These are phyloP conservation scores for Metschnikowia drakensbergensis DNA, from an alignment of 805 yeast species.

Conservation along the genomic window DNA sequence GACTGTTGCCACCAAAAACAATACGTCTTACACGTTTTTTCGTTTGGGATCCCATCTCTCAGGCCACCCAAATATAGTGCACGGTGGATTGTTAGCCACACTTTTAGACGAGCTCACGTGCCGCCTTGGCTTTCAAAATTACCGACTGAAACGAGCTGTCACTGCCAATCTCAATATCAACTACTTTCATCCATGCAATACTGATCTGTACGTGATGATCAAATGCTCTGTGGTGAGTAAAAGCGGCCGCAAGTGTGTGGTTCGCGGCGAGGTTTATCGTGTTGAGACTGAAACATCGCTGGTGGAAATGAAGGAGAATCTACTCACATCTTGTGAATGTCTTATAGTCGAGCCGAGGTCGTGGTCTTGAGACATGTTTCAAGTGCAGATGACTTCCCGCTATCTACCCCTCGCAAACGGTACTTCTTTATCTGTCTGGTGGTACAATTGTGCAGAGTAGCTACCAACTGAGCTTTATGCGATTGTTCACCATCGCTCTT, in stretches of 20 bases:
- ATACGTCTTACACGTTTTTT: slow-evolving; percentile 36
- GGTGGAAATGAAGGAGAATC: slow-evolving; percentile 22
- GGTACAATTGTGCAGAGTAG: too few species aligned
- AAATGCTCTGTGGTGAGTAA: slow-evolving; percentile 32
- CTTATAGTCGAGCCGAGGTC: slow-evolving; percentile 38
- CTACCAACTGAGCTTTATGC: too few species aligned
- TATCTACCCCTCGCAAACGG: too few species aligned
- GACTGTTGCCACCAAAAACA: slow-evolving; percentile 17
- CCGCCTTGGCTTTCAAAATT: slow-evolving; percentile 40
- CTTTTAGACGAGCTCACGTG: slow-evolving; percentile 42
- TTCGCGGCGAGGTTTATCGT: slow-evolving; percentile 32
- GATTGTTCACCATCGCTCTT: too few species aligned
- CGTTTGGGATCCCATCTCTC: slow-evolving; percentile 36
- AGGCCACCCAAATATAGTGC: slow-evolving; percentile 41
- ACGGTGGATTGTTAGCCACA: slow-evolving; percentile 43
- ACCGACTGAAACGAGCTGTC: slow-evolving; percentile 37
- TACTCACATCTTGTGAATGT: slow-evolving; percentile 36
- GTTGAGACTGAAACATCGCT: slow-evolving; percentile 9
- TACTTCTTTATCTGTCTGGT: too few species aligned
- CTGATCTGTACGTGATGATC: slow-evolving; percentile 30
- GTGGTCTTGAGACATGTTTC: not conserved
- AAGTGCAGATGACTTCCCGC: not conserved
- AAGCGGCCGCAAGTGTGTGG: slow-evolving; percentile 38
- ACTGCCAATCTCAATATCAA: slow-evolving; percentile 43
- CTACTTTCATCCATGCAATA: slow-evolving; percentile 35